Conservation (phyloP, 2,329 filamentous ascomycete genomes). For the Fusarium zealandicum region DNA sequence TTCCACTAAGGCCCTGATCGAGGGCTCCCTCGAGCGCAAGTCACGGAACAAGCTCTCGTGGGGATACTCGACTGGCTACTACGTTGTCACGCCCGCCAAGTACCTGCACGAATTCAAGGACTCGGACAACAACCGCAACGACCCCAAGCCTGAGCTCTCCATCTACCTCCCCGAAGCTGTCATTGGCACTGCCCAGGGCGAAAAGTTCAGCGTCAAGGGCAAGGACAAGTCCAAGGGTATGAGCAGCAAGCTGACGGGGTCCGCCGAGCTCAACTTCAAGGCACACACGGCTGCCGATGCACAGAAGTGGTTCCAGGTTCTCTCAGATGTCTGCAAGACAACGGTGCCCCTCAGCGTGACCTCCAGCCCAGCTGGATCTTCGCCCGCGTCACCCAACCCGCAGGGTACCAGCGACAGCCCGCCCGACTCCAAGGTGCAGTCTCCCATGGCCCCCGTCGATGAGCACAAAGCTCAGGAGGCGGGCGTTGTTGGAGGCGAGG, state of each 20-base stretch:
- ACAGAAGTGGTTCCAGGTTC: conserved; percentile 82
- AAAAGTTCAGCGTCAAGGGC: conserved; percentile 94
- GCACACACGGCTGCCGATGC: conserved; percentile 82
- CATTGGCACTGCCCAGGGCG: conserved; percentile 73
- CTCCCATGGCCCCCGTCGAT: conserved; percentile 22
- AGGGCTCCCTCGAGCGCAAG: conserved; percentile 89
- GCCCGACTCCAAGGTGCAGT: conserved; percentile 29
- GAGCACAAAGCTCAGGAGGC: conserved; percentile 55
- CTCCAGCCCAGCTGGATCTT: conserved; percentile 37
- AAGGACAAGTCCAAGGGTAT: conserved; percentile 87
- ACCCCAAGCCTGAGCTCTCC: conserved; percentile 84
- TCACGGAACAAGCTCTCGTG: conserved; percentile 82
- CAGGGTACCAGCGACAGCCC: conserved; percentile 16
- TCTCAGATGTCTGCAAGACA: conserved; percentile 66
- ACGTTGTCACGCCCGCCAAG: conserved; percentile 86
- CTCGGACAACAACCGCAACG: conserved; percentile 73
- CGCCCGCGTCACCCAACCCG: conserved; percentile 42
- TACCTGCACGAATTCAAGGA: conserved; percentile 98
- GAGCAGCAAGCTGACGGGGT: conserved; percentile 80
- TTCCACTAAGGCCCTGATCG: conserved; percentile 82
- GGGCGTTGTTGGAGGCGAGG: conserved; percentile 51
- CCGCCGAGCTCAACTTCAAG: conserved; percentile 85
- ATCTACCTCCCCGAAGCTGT: conserved; percentile 92
- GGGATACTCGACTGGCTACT: conserved; percentile 83
- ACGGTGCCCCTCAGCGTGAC: conserved; percentile 45